phyloP scores from a whole-genome alignment of 2,329 filamentous ascomycete genomes.

The Ophiosphaerella korrae region DNA sequence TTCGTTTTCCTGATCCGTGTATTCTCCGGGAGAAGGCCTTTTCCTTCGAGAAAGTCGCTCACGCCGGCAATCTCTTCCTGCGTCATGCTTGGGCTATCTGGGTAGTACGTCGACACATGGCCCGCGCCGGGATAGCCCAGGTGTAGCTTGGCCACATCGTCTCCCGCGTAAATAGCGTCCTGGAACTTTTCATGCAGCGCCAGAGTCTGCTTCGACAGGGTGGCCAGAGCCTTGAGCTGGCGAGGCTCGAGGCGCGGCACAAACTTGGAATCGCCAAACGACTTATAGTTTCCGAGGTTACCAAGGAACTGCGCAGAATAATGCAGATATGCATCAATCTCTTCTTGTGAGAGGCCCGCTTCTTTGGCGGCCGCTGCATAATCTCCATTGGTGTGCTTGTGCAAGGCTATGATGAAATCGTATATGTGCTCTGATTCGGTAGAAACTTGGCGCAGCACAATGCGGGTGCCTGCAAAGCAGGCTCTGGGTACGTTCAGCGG shows the following conservation, averaged over 20 bases:
- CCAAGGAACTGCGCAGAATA: slow-evolving; percentile 56
- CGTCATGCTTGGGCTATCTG: slow-evolving; percentile 54
- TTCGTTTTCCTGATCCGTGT: slow-evolving; percentile 54
- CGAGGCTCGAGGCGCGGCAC: slow-evolving; percentile 53
- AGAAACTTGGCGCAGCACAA: slow-evolving; percentile 60
- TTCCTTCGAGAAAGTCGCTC: slow-evolving; percentile 53
- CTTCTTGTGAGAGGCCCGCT: slow-evolving; percentile 47
- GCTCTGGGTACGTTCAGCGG: slow-evolving; percentile 38
- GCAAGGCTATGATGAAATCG: slow-evolving; percentile 59
- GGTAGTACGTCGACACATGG: slow-evolving; percentile 58
- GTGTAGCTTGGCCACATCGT: slow-evolving; percentile 51
- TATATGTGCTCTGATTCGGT: slow-evolving; percentile 59
- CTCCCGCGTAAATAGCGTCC: slow-evolving; percentile 52
- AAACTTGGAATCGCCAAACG: slow-evolving; percentile 58
- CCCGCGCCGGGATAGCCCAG: slow-evolving; percentile 56
- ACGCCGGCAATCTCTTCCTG: slow-evolving; percentile 54
- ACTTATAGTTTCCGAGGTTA: slow-evolving; percentile 61
- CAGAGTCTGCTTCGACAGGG: slow-evolving; percentile 46
- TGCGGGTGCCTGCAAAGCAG: slow-evolving; percentile 55
- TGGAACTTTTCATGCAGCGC: slow-evolving; percentile 52
- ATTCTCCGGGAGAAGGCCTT: slow-evolving; percentile 56
- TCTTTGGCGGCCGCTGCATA: slow-evolving; percentile 54
- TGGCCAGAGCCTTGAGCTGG: slow-evolving; percentile 53
- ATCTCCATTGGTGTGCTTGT: slow-evolving; percentile 55
- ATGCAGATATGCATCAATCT: slow-evolving; percentile 46